Conservation (phyloP, 768 basidiomycete genomes). For the Tephrocybe sp. region DNA sequence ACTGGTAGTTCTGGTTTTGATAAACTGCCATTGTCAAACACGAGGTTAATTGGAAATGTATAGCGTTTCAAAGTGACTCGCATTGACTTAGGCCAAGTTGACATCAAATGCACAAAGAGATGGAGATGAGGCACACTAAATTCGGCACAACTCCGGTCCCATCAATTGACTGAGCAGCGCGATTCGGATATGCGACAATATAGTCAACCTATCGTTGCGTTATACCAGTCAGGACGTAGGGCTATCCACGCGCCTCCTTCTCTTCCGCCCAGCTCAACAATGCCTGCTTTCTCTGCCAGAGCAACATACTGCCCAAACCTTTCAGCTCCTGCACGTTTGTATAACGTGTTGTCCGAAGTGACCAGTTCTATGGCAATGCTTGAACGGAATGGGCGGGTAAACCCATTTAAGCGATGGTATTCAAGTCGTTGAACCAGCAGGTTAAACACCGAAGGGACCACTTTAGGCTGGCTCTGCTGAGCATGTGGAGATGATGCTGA, state of each 20-base stretch:
- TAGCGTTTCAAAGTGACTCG: slow-evolving; percentile 7
- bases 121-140: background rate
- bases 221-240: slow-evolving; percentile 30
- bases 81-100: background rate
- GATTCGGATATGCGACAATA: background rate
- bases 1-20: background rate
- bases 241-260: slow-evolving; percentile 39
- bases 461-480: slow-evolving; percentile 6
- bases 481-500: background rate
- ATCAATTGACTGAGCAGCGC: background rate
- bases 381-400: slow-evolving; percentile 34
- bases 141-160: background rate
- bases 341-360: slow-evolving; percentile 26
- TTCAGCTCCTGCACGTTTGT: slow-evolving; percentile 37
- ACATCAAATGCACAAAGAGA: slow-evolving; percentile 4
- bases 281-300: slow-evolving; percentile 35
- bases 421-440: slow-evolving; percentile 35
- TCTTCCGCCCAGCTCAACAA: slow-evolving; percentile 41
- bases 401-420: slow-evolving; percentile 30
- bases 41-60: slow-evolving; percentile 4
- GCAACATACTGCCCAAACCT: slow-evolving; percentile 41
- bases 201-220: slow-evolving; percentile 14
- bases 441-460: slow-evolving; percentile 26
- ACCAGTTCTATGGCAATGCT: slow-evolving; percentile 33
- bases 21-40: slow-evolving; percentile 4